phyloP scores from a whole-genome alignment of 139 green algal species.

The Coelastrella sp. region DNA sequence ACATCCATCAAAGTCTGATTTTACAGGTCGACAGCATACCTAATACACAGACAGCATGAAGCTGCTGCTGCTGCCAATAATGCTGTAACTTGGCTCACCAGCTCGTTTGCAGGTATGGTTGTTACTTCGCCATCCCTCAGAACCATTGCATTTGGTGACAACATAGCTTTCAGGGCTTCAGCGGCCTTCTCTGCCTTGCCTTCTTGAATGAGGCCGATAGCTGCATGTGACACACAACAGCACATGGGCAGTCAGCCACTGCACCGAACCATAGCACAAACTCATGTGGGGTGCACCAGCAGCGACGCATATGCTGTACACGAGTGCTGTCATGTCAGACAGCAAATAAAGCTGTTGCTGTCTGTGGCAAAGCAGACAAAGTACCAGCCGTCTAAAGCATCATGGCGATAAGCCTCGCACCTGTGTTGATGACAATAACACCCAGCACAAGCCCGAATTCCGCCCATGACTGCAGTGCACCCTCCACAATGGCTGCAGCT shows the following conservation, averaged over 20 bases:
- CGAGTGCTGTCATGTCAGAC: too few species aligned
- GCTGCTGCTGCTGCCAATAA: too few species aligned
- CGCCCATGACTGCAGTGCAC: constrained; percentile 43
- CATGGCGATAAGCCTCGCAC: background rate
- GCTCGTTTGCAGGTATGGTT: constrained; percentile 57
- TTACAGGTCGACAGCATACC: too few species aligned
- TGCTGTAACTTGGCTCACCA: too few species aligned
- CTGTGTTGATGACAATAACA: constrained; percentile 35
- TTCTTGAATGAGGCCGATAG: constrained; percentile 50
- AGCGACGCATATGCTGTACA: too few species aligned
- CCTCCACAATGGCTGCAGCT: constrained; percentile 46
- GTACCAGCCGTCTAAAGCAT: too few species aligned
- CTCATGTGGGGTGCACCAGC: too few species aligned
- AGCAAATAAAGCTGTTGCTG: too few species aligned
- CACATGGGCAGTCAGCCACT: background rate
- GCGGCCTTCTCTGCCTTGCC: constrained; percentile 55
- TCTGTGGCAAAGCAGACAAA: too few species aligned
- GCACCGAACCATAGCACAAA: too few species aligned
- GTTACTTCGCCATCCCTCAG: constrained; percentile 46
- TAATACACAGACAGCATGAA: background rate
- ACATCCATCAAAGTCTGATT: too few species aligned
- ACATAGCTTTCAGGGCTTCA: constrained; percentile 57
- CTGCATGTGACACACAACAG: constrained; percentile 14
- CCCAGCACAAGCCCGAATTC: constrained; percentile 49
- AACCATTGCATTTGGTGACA: constrained; percentile 38